These are phyloP conservation scores for Gloeopeniophorella convolvens DNA, from an alignment of 768 basidiomycete species.

Conservation along the genomic window DNA sequence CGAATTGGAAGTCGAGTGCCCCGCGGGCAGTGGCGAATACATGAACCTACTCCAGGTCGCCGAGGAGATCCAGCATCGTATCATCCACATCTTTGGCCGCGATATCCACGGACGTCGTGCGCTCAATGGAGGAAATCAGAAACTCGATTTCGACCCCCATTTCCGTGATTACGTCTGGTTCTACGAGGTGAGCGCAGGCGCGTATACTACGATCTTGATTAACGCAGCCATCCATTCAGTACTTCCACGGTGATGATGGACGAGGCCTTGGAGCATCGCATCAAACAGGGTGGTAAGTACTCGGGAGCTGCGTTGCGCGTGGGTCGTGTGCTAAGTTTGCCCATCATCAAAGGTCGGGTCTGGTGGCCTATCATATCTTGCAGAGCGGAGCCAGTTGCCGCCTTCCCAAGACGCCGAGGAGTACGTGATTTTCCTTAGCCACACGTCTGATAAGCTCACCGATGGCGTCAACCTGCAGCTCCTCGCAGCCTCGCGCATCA, in stretches of 20 bases:
- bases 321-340: background rate
- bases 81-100: conserved; percentile 97
- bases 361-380: conserved; percentile 86
- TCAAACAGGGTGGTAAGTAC: conserved; percentile 87
- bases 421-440: conserved; percentile 39
- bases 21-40: conserved; percentile 93
- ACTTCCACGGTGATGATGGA: conserved; percentile 93
- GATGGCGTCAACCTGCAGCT: conserved; percentile 39
- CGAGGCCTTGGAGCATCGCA: conserved; percentile 94
- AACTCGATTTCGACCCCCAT: conserved; percentile 86
- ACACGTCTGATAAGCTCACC: background rate
- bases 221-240: conserved; percentile 38
- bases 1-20: conserved; percentile 90
- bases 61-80: conserved; percentile 98
- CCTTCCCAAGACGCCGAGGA: conserved; percentile 89
- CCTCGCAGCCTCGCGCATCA: conserved; percentile 82
- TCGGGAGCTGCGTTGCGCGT: background rate
- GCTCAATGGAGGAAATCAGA: conserved; percentile 84
- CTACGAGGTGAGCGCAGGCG: conserved; percentile 77
- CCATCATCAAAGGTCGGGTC: conserved; percentile 64
- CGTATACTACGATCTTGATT: too few relatives aligned
- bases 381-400: conserved; percentile 87
- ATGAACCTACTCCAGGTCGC: conserved; percentile 94
- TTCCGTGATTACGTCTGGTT: conserved; percentile 98
- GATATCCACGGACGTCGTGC: conserved; percentile 83